Percentiles rank a stretch among this genome's conserved stretches.
These are phyloP conservation scores for Lichenothelia convexa DNA, from an alignment of 495 filamentous ascomycete genomes.

Conservation along the genomic window DNA sequence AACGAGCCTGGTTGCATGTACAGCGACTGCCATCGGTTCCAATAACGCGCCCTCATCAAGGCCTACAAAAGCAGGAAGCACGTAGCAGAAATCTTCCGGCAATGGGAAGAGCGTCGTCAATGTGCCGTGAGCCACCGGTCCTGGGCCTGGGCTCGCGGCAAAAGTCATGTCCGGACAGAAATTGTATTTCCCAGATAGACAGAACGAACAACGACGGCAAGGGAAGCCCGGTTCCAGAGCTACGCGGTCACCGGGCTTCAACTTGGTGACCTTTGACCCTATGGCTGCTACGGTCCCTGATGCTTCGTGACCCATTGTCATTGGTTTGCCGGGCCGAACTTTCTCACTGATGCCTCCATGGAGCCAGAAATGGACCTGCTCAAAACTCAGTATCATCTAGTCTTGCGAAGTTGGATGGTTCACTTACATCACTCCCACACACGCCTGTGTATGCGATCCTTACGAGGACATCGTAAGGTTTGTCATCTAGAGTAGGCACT, in stretches of 20 bases:
- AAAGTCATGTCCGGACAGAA: constrained; percentile 12
- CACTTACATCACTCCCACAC: neutral
- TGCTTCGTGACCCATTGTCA: constrained; percentile 11
- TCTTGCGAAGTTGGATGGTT: neutral
- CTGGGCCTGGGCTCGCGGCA: too few relatives aligned
- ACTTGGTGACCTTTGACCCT: constrained; percentile 6
- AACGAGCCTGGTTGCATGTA: too few relatives aligned
- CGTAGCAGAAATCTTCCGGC: constrained; percentile 8
- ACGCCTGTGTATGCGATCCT: too few relatives aligned
- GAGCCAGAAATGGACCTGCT: constrained; percentile 31
- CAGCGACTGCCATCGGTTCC: too few relatives aligned
- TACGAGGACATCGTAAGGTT: too few relatives aligned
- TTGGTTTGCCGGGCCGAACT: too few relatives aligned
- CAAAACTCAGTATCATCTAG: too few relatives aligned
- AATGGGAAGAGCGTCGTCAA: constrained; percentile 7
- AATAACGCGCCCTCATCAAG: too few relatives aligned
- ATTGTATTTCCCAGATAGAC: constrained; percentile 12
- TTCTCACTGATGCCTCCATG: constrained; percentile 25
- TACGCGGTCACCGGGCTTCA: constrained; percentile 10
- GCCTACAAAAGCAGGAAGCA: too few relatives aligned
- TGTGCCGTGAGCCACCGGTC: constrained; percentile 10
- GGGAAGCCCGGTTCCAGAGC: constrained; percentile 16
- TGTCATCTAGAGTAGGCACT: too few relatives aligned
- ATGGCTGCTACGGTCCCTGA: constrained; percentile 9
- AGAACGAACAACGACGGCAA: constrained; percentile 11